Conservation (phyloP, 129 eudicot genomes). For the Flaveria bidentis region DNA sequence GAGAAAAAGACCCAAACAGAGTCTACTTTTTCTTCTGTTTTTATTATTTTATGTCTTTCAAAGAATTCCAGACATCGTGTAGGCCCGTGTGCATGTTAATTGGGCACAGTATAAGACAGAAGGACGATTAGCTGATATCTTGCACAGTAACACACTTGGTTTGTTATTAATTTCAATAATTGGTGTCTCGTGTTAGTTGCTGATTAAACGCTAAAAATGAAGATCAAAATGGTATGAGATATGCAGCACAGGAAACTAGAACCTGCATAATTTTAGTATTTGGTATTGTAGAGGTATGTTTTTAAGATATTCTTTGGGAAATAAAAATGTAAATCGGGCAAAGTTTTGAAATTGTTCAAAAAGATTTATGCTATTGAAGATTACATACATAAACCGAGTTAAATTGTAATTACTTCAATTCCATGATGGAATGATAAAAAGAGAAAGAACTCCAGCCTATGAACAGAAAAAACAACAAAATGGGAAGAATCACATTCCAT, state of each 20-base stretch:
- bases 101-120: slow-evolving; percentile 36
- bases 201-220: neutral
- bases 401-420: neutral
- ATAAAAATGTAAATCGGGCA: too few relatives aligned
- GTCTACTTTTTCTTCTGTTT: slow-evolving; percentile 26
- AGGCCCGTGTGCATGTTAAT: slow-evolving; percentile 28
- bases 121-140: slow-evolving; percentile 30
- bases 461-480: too few relatives aligned
- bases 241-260: neutral
- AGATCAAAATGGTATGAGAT: neutral
- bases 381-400: neutral
- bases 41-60: slow-evolving; percentile 24
- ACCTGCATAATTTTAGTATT: neutral
- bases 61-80: slow-evolving; percentile 5
- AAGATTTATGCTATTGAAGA: neutral
- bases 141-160: slow-evolving; percentile 15
- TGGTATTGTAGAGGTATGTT: neutral
- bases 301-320: neutral
- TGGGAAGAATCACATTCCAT: too few relatives aligned
- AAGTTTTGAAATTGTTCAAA: neutral
- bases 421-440: too few relatives aligned
- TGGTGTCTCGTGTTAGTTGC: neutral
- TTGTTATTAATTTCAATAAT: slow-evolving; percentile 2
- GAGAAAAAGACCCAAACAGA: slow-evolving; percentile 32
- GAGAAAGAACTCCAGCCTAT: too few relatives aligned